Evolutionary conservation across 2,329 filamentous ascomycete species (phyloP).

Genomic region (Trichoderma sp.): DNA sequence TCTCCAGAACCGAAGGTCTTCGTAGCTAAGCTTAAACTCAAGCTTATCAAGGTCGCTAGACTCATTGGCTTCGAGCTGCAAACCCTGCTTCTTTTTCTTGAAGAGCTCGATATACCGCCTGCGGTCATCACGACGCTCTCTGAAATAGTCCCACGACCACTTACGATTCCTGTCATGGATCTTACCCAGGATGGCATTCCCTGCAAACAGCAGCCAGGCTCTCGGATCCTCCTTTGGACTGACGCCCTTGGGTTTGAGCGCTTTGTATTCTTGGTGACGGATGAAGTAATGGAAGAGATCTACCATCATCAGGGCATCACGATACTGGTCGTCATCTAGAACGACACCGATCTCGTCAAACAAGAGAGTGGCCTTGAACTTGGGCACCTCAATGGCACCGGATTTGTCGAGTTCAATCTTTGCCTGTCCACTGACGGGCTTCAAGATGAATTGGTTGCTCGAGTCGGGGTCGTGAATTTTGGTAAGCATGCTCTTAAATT

Average conservation of each 20-base stretch:
- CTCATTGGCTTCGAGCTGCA: conserved; percentile 69
- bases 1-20: conserved; percentile 96
- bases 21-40: conserved; percentile 86
- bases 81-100: conserved; percentile 83
- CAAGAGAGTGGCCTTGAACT: conserved; percentile 83
- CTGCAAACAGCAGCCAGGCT: conserved; percentile 91
- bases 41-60: conserved; percentile 69
- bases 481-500: conserved; percentile 78
- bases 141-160: conserved; percentile 97
- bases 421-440: conserved; percentile 91
- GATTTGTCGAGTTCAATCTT: conserved; percentile 95
- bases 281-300: conserved; percentile 99
- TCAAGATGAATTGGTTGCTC: conserved; percentile 88
- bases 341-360: conserved; percentile 98
- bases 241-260: conserved; percentile 77
- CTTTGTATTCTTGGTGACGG: conserved; percentile 95
- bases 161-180: conserved; percentile 91
- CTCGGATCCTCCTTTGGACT: conserved; percentile 84
- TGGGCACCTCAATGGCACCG: conserved; percentile 72
- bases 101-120: conserved; percentile 88
- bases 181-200: conserved; percentile 82
- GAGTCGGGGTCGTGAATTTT: conserved; percentile 57
- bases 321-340: conserved; percentile 96
- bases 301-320: conserved; percentile 95
- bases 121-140: conserved; percentile 86